phyloP scores from a whole-genome alignment of 352 stramenopile genomes.

The Phytophthora multivora region DNA sequence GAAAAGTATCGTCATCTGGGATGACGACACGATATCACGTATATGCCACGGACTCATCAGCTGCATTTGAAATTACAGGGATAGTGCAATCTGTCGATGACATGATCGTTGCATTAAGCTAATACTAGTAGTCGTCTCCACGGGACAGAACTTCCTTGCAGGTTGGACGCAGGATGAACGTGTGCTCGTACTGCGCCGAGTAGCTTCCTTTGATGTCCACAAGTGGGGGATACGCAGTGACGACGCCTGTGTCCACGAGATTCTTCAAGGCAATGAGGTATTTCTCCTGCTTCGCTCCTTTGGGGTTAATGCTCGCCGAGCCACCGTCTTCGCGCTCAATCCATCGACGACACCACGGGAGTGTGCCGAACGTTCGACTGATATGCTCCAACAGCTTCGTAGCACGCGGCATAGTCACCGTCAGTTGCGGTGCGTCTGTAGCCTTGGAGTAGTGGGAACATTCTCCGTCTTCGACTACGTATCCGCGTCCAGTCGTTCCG shows the following conservation, averaged over 20 bases:
- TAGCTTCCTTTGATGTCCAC: constrained; percentile 96
- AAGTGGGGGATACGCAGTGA: constrained; percentile 95
- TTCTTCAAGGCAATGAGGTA: constrained; percentile 98
- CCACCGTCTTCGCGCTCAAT: constrained; percentile 97
- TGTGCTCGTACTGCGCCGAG: constrained; percentile 99
- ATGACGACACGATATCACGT: too few species aligned
- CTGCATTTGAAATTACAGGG: too few species aligned
- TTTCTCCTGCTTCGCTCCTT: constrained; percentile 95
- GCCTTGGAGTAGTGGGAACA: constrained; percentile 98
- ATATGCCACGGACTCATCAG: too few species aligned
- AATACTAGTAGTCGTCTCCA: constrained; percentile 99
- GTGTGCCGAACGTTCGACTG: constrained; percentile 98
- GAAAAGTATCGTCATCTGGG: too few species aligned
- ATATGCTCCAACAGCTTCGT: constrained; percentile 97
- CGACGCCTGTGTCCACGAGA: constrained; percentile 96
- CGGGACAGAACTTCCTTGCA: constrained; percentile 98
- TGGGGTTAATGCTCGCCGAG: constrained; percentile 88
- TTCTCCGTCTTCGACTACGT: constrained; percentile 94
- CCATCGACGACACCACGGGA: constrained; percentile 98
- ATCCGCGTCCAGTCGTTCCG: constrained; percentile 82
- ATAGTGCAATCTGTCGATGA: too few species aligned
- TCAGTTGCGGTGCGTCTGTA: constrained; percentile 94
- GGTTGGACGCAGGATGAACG: constrained; percentile 94
- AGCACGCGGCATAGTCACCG: constrained; percentile 85
- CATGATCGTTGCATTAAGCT: too few species aligned